Percentiles rank a stretch among this genome's conserved stretches.
Evolutionary conservation across 2,329 filamentous ascomycete genomes (phyloP).

Genomic region (Penicillium sp.): DNA sequence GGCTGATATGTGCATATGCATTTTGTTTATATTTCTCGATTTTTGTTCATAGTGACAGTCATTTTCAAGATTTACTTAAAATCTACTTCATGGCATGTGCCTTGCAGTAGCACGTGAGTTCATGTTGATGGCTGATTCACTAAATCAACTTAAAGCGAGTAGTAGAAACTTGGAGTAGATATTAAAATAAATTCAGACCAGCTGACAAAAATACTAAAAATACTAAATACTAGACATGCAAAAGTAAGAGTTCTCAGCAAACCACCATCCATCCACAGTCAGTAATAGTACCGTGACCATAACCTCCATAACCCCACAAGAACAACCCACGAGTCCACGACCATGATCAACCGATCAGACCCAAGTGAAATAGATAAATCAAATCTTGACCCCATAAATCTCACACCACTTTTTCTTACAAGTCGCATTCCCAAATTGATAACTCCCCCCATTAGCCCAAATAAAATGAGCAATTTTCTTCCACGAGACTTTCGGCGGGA

Average conservation of each 20-base stretch:
- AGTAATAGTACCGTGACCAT: too few relatives aligned
- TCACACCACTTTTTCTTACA: constrained; percentile 64
- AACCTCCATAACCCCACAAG: not conserved
- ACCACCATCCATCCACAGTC: too few relatives aligned
- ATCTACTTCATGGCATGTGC: too few relatives aligned
- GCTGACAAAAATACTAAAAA: too few relatives aligned
- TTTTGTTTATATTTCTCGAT: not conserved
- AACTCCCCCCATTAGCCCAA: constrained; percentile 52
- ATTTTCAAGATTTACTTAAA: too few relatives aligned
- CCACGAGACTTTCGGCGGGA: constrained; percentile 55
- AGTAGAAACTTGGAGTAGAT: too few relatives aligned
- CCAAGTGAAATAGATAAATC: not conserved
- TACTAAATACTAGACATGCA: too few relatives aligned
- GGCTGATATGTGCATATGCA: not conserved
- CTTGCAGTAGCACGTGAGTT: too few relatives aligned
- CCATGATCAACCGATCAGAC: not conserved
- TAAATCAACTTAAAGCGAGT: too few relatives aligned
- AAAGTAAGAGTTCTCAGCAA: too few relatives aligned
- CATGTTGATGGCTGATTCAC: too few relatives aligned
- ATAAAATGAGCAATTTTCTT: constrained; percentile 60
- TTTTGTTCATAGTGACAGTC: not conserved
- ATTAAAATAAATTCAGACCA: too few relatives aligned
- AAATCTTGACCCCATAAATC: constrained; percentile 29
- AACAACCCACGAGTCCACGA: not conserved
- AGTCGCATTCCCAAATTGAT: constrained; percentile 61